phyloP scores from a whole-genome alignment of 2,329 filamentous ascomycete species.

The Stachybotrys echinatus region DNA sequence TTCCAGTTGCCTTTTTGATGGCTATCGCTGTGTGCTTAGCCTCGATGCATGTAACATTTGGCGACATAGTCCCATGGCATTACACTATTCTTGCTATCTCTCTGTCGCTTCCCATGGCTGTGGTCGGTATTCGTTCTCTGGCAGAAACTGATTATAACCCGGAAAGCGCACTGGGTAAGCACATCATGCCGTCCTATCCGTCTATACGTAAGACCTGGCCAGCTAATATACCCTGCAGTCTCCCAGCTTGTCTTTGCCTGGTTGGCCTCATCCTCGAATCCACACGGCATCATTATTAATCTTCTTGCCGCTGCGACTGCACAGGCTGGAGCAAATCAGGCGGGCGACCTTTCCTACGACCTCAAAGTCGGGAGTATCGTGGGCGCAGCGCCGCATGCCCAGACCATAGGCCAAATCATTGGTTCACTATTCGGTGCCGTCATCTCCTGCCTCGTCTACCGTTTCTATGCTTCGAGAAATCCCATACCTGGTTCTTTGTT shows the following conservation, averaged over 20 bases:
- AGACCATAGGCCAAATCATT: slow-evolving; percentile 2
- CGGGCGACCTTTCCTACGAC: slow-evolving; percentile 2
- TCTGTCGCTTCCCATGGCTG: slow-evolving; percentile 1
- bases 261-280: background rate
- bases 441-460: too few species aligned
- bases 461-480: too few species aligned
- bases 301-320: slow-evolving; percentile 1
- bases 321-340: slow-evolving; percentile 1
- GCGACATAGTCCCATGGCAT: slow-evolving; percentile 1
- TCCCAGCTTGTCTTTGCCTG: background rate
- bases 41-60: background rate
- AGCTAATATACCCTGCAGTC: background rate
- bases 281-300: slow-evolving; percentile 2
- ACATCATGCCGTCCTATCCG: background rate
- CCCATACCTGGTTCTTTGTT: background rate
- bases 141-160: slow-evolving; percentile 3
- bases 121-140: slow-evolving; percentile 3
- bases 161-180: slow-evolving; percentile 1
- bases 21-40: too few species aligned
- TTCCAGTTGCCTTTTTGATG: too few species aligned
- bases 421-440: slow-evolving; percentile 2
- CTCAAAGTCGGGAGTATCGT: slow-evolving; percentile 2
- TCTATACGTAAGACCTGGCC: too few species aligned
- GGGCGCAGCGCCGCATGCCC: background rate
- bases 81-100: slow-evolving; percentile 2